Evolutionary conservation across 139 green algal species (phyloP), one percentile per base, ranked within the genome.

Genomic region (Coelastrella sp.): DNA sequence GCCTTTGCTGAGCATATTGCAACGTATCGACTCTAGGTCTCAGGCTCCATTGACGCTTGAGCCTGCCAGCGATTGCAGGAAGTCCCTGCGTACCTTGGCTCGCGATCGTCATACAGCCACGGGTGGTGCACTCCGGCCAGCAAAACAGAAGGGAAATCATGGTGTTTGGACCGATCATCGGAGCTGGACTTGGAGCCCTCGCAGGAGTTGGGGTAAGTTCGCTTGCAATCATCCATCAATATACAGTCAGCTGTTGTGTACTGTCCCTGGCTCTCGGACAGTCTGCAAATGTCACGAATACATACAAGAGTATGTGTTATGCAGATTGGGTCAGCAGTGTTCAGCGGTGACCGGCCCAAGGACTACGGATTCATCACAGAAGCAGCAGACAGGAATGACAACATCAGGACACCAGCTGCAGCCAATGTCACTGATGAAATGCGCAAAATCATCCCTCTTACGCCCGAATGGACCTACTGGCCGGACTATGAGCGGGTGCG

Each of bases 401-500:
- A 90, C 83, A 88, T 95, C 7, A 80, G 87, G 10, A 83, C 88
- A 23, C 89, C 88, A 23, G 78, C 89, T 3, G 66, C 73, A 3
- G 93, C 89, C 19, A 89, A 75, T 5, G 83, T 95, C 13, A 89
- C 88, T 7, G 87, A 92, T 17, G 84, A 94, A 83, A 93, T 93
- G 74, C 92, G 93, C 11, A 32, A 91, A 2, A 81, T 96, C 5
- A 90, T 97, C 8, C 80, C 92, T 23, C 93, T 94, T 65, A 93
- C 94, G 7, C 94, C 94, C 3, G 84, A 92, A 14, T 97, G 96
- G 96, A 93, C 94, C 4, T 93, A 85, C 5, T 95, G 92, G 83
- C 96, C 96, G 16, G 96, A 97, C 83, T 96, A 95, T 75, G 92
- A 97, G n/a, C 82, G 93, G 89, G 94, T 96, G 64, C 56, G 93